A percentile compares a stretch with the other conserved stretches of the same genome.
These are phyloP conservation scores for Kodamaea plutei DNA, from an alignment of 1,139 yeast species.

Conservation along the genomic window DNA sequence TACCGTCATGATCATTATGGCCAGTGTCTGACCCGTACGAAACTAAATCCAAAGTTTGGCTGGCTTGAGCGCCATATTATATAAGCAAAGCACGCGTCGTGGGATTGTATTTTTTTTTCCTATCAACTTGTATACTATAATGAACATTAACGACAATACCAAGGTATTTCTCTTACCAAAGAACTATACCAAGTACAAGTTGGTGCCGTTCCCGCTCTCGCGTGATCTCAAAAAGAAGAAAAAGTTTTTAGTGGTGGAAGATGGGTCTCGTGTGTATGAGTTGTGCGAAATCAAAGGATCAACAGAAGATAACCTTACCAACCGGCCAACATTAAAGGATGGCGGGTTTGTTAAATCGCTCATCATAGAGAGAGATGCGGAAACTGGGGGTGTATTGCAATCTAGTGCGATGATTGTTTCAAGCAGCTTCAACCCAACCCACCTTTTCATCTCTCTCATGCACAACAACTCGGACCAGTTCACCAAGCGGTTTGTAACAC, in stretches of 20 bases:
- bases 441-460: constrained; percentile 38
- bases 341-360: constrained; percentile 35
- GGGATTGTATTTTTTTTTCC: too few relatives aligned
- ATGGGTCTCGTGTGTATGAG: constrained; percentile 23
- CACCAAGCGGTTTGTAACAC: constrained; percentile 34
- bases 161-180: constrained; percentile 22
- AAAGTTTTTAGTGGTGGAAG: constrained; percentile 19
- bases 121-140: too few relatives aligned
- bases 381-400: constrained; percentile 27
- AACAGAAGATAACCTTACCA: constrained; percentile 3
- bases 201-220: constrained; percentile 25
- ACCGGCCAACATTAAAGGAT: constrained; percentile 15
- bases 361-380: constrained; percentile 25
- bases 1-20: constrained; percentile 64
- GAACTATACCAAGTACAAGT: constrained; percentile 9
- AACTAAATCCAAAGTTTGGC: constrained; percentile 27
- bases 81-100: too few relatives aligned
- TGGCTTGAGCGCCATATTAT: constrained; percentile 53
- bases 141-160: constrained; percentile 15
- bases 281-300: constrained; percentile 29
- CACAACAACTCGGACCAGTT: constrained; percentile 21
- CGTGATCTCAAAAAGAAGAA: constrained; percentile 13
- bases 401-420: constrained; percentile 41
- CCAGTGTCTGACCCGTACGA: constrained; percentile 46
- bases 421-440: constrained; percentile 40